Evolutionary conservation across 495 filamentous ascomycete species (phyloP), one percentile per base, ranked within the genome.

Genomic region (Aspergillus ostianus): DNA sequence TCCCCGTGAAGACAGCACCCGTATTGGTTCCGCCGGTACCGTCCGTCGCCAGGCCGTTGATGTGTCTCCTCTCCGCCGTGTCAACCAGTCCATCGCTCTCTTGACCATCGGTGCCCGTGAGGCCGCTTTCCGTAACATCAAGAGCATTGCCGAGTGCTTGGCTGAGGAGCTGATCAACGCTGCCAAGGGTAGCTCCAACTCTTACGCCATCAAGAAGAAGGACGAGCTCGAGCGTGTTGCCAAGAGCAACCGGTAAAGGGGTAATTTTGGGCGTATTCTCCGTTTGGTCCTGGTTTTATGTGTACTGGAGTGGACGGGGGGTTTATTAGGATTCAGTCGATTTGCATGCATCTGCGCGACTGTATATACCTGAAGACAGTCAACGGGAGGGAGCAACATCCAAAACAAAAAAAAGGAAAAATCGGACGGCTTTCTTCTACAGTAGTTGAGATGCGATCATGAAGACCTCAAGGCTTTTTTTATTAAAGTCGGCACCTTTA

Each of bases 151-250:
- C 70, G 94, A 98, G 88, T 97, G 94, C 83, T 82, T 98, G 72
- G 93, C 94, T 76, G 94, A 99, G 82, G 94, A 99, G 86, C 87
- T 99, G 74, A 97, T 99, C 87, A 99, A 99, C 85, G 95, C 95
- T 73, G 94, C 95, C 76, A 99, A 99, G 90, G 94, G 94, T 67
- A 93, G 89, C 87, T 93, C 90, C 80, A 99, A 99, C 90, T 96
- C 91, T 64, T 99, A 98, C 76, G 94, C 94, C 64, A 99, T 99
- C 85, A 99, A 99, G 91, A 99, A 99, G 91, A 99, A 99, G 92
- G 94, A 99, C 79, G 95, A 99, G 88, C 79, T 99, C 82, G 94
- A 98, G 88, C 94, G 94, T 89, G 94, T 98, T 75, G 94, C 94
- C 80, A 98, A 98, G 91, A 90, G 86, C 83, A 98, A 98, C 87